Evolutionary conservation across 805 yeast species (phyloP), one percentile per base, ranked within the genome.

Genomic region (Ogataea chonburiensis): DNA sequence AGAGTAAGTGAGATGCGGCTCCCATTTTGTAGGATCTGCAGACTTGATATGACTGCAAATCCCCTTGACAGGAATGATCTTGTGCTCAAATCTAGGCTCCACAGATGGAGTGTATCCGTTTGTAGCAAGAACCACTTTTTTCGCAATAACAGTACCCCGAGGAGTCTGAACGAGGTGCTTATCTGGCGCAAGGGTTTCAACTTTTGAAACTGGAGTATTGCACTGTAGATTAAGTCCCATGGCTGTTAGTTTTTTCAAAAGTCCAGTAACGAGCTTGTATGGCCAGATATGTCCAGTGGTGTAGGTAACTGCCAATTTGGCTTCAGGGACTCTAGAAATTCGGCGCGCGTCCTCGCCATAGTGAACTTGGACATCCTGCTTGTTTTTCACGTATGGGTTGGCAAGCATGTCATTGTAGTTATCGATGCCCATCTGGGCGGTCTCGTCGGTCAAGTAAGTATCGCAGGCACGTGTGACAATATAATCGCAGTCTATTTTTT

Each of bases 271-370:
- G 2, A 71, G 47, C 43, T 64, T 64, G 49, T 71, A 67, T 4
- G 75, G 72, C 63, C 73, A 69, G 34, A 70, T 49, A 5, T 66
- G 62, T 5, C 69, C 67, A 3, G 73, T 72, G 5, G 71, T 65
- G 37, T 57, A 60, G 2, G 61, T 50, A 14, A 67, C 36, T 12
- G 63, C 60, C 11, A 62, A 58, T 9, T 44, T 40, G 16, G 61
- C 51, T 3, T 46, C 41, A 11, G 48, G 55, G 24, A 50, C 52
- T 25, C 66, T 61, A 3, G 63, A 52, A 22, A 56, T 39, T 4
- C 47, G 32, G 31, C 39, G 49, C 2, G 66, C 64, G 7, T 26
- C 42, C 11, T 60, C 64, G 10, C 68, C 69, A 24, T 37, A 43
- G 3, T 47, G 20, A 6, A 66, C 40, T 40, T 63, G 65, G 24